Evolutionary conservation across 257 asterid species (phyloP).

Genomic region (Echium plantagineum): DNA sequence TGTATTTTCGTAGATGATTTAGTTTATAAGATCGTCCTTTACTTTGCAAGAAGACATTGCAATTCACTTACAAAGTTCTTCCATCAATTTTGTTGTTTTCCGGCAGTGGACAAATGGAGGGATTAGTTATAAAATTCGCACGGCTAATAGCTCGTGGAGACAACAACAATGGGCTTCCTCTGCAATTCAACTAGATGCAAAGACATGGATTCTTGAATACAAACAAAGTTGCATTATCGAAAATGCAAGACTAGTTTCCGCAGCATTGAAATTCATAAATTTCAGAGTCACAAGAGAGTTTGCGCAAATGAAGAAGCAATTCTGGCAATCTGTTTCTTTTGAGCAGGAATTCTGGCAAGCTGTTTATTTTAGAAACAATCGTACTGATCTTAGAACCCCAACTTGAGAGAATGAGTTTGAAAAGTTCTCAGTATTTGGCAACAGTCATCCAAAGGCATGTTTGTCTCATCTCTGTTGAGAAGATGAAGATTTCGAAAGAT

Average conservation of each 20-base stretch:
- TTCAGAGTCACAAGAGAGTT: constrained; percentile 35
- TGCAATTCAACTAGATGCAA: constrained; percentile 58
- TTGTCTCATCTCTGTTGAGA: background rate
- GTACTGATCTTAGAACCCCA: constrained; percentile 26
- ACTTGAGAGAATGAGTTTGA: constrained; percentile 23
- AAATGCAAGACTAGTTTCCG: constrained; percentile 39
- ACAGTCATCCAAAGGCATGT: background rate
- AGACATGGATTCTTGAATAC: constrained; percentile 84
- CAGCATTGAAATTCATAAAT: constrained; percentile 33
- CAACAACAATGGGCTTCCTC: constrained; percentile 64
- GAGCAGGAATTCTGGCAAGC: constrained; percentile 18
- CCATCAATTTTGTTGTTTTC: background rate
- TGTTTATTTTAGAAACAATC: constrained; percentile 20
- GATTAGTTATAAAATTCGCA: constrained; percentile 23
- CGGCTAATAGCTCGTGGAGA: constrained; percentile 50
- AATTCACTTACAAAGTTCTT: background rate
- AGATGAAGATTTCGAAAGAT: too few species aligned
- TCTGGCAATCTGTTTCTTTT: too few species aligned
- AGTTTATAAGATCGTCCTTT: background rate
- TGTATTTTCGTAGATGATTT: background rate
- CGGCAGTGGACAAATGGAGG: constrained; percentile 57
- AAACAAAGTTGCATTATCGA: constrained; percentile 31
- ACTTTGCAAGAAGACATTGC: background rate
- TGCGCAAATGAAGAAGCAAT: constrained; percentile 30
- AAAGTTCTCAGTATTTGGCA: background rate